Conservation (phyloP, 2,329 filamentous ascomycete species). For the Chalaropsis ovoidea region DNA sequence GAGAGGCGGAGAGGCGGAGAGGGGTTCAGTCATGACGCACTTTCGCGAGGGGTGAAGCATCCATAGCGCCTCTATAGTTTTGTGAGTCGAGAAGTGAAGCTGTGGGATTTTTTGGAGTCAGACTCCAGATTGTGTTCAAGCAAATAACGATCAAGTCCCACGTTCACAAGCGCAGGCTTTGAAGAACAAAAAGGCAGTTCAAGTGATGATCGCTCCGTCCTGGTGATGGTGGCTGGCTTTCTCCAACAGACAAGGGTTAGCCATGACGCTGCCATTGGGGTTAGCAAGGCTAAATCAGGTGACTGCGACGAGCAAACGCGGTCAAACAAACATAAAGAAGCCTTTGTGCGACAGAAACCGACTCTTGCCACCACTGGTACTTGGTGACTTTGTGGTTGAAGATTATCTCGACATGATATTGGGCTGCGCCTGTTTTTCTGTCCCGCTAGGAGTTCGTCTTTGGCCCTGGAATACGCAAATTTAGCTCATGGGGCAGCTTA, state of each 20-base stretch:
- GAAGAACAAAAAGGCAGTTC: neutral
- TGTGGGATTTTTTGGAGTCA: neutral
- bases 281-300: neutral
- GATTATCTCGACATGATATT: no score
- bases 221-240: neutral
- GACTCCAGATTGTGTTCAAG: neutral
- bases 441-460: no score
- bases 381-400: neutral
- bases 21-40: conserved; percentile 34
- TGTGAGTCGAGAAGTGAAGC: neutral
- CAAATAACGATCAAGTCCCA: neutral
- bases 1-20: neutral
- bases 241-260: neutral
- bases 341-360: neutral
- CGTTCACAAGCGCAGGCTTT: neutral
- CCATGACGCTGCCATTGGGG: neutral
- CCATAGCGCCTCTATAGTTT: conserved; percentile 42
- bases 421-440: no score
- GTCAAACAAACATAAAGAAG: neutral
- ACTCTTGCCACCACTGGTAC: neutral
- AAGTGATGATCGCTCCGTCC: neutral
- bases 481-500: neutral
- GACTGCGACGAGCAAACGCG: neutral
- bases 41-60: conserved; percentile 57
- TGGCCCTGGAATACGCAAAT: neutral